phyloP scores from a whole-genome alignment of 345 rosid species.

The Gossypium australe region DNA sequence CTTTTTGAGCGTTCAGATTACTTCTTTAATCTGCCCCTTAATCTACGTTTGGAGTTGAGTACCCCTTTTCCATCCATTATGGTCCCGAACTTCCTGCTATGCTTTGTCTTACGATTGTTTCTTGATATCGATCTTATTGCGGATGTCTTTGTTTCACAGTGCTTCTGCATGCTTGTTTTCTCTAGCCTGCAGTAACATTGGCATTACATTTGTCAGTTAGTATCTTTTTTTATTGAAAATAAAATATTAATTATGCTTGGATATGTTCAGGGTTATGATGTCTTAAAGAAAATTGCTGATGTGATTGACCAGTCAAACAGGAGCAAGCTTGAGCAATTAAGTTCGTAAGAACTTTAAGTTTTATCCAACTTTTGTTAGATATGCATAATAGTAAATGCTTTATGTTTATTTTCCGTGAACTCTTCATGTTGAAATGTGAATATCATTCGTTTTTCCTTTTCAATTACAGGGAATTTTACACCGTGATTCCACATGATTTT shows the following conservation, averaged over 20 bases:
- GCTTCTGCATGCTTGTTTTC: constrained; percentile 1
- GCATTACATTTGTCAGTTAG: background rate
- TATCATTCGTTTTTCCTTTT: background rate
- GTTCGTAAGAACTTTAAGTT: constrained; percentile 48
- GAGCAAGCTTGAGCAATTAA: constrained; percentile 60
- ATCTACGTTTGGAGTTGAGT: background rate
- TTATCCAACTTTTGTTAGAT: background rate
- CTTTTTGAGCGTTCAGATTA: background rate
- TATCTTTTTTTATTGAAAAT: background rate
- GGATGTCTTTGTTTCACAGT: background rate
- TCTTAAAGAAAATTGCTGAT: constrained; percentile 68
- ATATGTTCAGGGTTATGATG: constrained; percentile 68
- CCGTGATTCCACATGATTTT: constrained; percentile 84
- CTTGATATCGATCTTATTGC: background rate
- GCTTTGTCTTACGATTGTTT: background rate
- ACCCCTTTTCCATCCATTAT: background rate
- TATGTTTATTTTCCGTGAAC: background rate
- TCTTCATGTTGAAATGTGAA: background rate
- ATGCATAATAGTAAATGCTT: background rate
- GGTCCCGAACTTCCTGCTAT: background rate
- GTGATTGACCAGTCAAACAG: constrained; percentile 42
- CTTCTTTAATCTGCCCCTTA: background rate
- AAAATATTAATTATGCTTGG: constrained; percentile 16
- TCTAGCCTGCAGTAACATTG: background rate
- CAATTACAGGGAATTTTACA: constrained; percentile 76